These are phyloP conservation scores for Podospora fimiseda DNA, from an alignment of 495 filamentous ascomycete genomes.

Conservation along the genomic window DNA sequence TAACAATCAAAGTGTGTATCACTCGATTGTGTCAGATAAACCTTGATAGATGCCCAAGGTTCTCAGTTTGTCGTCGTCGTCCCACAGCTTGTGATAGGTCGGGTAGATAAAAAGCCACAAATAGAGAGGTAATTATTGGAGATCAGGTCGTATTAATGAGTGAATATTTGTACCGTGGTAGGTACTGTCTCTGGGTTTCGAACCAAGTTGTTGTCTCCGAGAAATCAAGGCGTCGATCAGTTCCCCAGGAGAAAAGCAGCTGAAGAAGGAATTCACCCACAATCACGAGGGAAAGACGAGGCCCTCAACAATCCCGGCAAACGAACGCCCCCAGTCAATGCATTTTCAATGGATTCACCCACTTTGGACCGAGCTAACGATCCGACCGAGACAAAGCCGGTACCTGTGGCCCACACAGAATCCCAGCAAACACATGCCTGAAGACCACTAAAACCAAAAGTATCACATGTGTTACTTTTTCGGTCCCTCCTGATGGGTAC, in stretches of 20 bases:
- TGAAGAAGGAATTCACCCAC: no score
- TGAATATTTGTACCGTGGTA: no score
- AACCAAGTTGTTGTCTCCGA: no score
- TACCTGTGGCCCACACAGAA: slow-evolving; percentile 11
- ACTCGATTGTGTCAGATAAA: no score
- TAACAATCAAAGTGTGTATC: no score
- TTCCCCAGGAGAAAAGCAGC: slow-evolving; percentile 13
- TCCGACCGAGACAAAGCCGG: slow-evolving; percentile 7
- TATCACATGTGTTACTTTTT: slow-evolving; percentile 5
- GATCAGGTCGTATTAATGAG: no score
- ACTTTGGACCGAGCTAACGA: slow-evolving; percentile 15
- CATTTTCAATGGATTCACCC: slow-evolving; percentile 18
- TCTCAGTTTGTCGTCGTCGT: no score
- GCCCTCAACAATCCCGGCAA: slow-evolving; percentile 27
- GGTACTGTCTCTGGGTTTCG: no score
- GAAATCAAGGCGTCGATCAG: no score
- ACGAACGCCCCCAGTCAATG: slow-evolving; percentile 1
- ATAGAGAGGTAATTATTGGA: not conserved
- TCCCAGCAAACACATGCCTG: not conserved
- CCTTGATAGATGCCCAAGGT: no score
- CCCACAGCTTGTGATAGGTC: no score
- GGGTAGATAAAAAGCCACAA: not conserved
- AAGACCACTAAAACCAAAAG: not conserved
- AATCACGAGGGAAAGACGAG: slow-evolving; percentile 23
- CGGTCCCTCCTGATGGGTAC: slow-evolving; percentile 7